phyloP scores from a whole-genome alignment of 768 basidiomycete species.

The Boletus pseudo-olivaceus region DNA sequence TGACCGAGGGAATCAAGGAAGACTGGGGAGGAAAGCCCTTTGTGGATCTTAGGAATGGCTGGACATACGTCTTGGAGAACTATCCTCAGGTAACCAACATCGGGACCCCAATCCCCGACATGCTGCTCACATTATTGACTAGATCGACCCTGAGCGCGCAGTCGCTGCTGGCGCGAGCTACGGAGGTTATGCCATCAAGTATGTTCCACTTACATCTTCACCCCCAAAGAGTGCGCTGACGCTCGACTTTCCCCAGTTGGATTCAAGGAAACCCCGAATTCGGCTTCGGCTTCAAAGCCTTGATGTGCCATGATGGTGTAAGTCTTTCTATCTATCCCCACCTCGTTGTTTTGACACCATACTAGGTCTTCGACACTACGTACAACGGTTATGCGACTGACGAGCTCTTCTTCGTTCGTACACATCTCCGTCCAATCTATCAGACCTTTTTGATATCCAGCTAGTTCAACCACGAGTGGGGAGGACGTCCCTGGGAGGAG shows the following conservation, averaged over 20 bases:
- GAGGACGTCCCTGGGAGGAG: constrained; percentile 73
- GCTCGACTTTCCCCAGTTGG: constrained; percentile 54
- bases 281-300: constrained; percentile 85
- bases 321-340: constrained; percentile 12
- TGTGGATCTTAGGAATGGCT: constrained; percentile 69
- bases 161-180: constrained; percentile 82
- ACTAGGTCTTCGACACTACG: constrained; percentile 67
- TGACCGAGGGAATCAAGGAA: constrained; percentile 75
- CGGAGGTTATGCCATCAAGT: constrained; percentile 91
- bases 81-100: constrained; percentile 59
- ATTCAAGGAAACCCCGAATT: constrained; percentile 92
- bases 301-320: constrained; percentile 92
- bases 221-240: not conserved
- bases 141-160: constrained; percentile 69
- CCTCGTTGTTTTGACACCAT: not conserved
- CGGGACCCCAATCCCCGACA: not conserved
- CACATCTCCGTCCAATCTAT: not conserved
- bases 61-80: constrained; percentile 61
- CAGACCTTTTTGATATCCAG: not conserved
- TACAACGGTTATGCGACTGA: constrained; percentile 90
- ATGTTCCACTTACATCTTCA: constrained; percentile 13
- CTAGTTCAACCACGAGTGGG: constrained; percentile 87
- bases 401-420: constrained; percentile 82
- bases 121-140: not conserved
- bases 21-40: constrained; percentile 90